phyloP scores from a whole-genome alignment of 306 rosid genomes.

The Medicago truncatula region DNA sequence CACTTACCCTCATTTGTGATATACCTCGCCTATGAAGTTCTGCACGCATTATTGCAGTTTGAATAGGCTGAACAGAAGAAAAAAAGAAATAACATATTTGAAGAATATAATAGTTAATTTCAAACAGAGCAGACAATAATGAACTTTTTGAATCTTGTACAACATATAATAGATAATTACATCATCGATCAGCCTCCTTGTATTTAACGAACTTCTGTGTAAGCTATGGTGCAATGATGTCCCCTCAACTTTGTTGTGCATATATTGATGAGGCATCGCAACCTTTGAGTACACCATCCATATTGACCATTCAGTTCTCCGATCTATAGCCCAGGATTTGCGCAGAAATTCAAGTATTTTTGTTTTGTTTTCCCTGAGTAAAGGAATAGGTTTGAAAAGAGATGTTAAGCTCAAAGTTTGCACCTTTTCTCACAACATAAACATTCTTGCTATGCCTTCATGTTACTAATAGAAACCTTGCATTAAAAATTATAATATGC shows the following conservation, averaged over 20 bases:
- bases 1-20: conserved; percentile 85
- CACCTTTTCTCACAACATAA: too few relatives aligned
- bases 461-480: conserved; percentile 13
- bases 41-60: conserved; percentile 77
- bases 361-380: conserved; percentile 74
- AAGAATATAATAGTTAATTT: conserved; percentile 29
- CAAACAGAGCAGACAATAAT: conserved; percentile 13
- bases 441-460: neutral
- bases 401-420: neutral
- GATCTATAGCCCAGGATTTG: conserved; percentile 75
- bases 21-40: conserved; percentile 93
- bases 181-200: conserved; percentile 71
- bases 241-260: conserved; percentile 59
- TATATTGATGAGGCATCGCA: conserved; percentile 78
- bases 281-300: conserved; percentile 95
- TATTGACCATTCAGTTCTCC: conserved; percentile 97
- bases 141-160: conserved; percentile 29
- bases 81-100: conserved; percentile 28
- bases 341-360: conserved; percentile 76
- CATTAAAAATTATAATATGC: neutral
- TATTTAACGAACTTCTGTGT: conserved; percentile 58
- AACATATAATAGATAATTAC: conserved; percentile 55
- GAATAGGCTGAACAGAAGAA: conserved; percentile 73
- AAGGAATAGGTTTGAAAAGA: conserved; percentile 36
- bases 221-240: conserved; percentile 49